These are phyloP conservation scores for Escovopsis weberi DNA, from an alignment of 2,329 filamentous ascomycete species.

Conservation along the genomic window DNA sequence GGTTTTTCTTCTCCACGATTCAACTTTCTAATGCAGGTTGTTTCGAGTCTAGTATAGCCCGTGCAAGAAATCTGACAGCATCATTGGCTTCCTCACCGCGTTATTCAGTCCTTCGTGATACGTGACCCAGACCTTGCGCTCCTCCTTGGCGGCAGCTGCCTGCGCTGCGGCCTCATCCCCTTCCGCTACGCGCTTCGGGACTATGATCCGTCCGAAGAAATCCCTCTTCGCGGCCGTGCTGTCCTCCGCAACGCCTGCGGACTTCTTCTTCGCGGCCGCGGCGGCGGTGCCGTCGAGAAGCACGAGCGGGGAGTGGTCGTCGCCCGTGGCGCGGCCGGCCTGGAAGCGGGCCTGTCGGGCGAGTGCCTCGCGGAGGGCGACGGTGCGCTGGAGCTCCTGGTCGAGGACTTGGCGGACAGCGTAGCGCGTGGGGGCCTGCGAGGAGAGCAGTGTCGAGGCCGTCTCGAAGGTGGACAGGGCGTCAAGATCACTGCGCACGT, in stretches of 20 bases:
- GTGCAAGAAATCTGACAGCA: constrained; percentile 61
- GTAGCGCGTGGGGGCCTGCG: constrained; percentile 66
- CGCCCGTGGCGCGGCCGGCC: constrained; percentile 25
- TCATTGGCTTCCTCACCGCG: constrained; percentile 78
- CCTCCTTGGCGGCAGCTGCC: constrained; percentile 27
- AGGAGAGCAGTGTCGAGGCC: constrained; percentile 37
- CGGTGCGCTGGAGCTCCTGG: constrained; percentile 70
- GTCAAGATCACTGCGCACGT: constrained; percentile 49
- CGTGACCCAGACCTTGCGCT: constrained; percentile 64
- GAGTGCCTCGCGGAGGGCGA: constrained; percentile 49
- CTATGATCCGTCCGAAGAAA: constrained; percentile 70
- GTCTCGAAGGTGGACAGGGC: constrained; percentile 62
- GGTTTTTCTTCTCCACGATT: neutral
- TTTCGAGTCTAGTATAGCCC: constrained; percentile 31
- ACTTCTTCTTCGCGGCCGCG: constrained; percentile 14
- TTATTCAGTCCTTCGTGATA: constrained; percentile 88
- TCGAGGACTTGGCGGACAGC: constrained; percentile 88
- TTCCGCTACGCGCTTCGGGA: constrained; percentile 23
- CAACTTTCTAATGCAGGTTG: neutral
- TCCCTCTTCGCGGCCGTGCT: constrained; percentile 46
- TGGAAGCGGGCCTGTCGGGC: constrained; percentile 50
- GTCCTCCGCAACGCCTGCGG: constrained; percentile 14
- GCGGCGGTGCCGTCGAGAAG: constrained; percentile 2
- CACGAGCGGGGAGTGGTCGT: neutral
- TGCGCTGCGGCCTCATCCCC: constrained; percentile 24